Evolutionary conservation across 2,329 filamentous ascomycete species (phyloP), one percentile per base, ranked within the genome.

Genomic region (Cryoendolithus antarcticus): DNA sequence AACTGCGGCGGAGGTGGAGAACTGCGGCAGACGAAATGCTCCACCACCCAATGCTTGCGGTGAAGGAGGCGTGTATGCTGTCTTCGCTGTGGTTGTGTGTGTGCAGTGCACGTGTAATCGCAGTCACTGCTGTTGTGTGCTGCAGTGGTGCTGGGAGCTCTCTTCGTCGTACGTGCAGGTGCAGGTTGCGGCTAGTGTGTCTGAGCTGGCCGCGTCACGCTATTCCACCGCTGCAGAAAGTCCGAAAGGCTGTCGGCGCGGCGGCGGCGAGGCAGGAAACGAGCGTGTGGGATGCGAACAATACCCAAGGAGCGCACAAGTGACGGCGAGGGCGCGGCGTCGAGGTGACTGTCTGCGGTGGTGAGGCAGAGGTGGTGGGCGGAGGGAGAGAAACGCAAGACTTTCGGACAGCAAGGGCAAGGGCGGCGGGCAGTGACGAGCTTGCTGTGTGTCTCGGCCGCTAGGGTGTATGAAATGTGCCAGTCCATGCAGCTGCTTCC

Each of bases 241-340:
- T 37, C 28, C 24, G 27, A 30, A 29, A 24, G 32, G 37, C 34
- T 30, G 38, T 31, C 34, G 38, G 38, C 12, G 38, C 30, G 38
- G 38, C 30, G 38, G 3, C 15, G 15, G 15, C 15, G 15, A 19
- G 34, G 38, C 30, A 30, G 34, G 38, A 40, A 40, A 40, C 38
- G 38, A 40, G 38, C 38, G 38, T 37, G 29, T 29, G 38, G 38
- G 38, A 15, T 40, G 38, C 38, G 38, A 40, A 40, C 38, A 40
- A 40, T 40, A 40, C 38, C 38, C 38, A 34, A 12, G 11, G 34
- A 35, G 15, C 15, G 15, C 15, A 19, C 15, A 19, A 19, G 15
- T 19, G 15, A 19, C 15, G 15, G 15, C 15, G 15, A 19, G 15
- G 15, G 15, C 15, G 15, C 15, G 15, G 15, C 15, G 15, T 19